Base-by-base conservation (phyloP, 257 asterid species). In the Scutellaria minor region DNA sequence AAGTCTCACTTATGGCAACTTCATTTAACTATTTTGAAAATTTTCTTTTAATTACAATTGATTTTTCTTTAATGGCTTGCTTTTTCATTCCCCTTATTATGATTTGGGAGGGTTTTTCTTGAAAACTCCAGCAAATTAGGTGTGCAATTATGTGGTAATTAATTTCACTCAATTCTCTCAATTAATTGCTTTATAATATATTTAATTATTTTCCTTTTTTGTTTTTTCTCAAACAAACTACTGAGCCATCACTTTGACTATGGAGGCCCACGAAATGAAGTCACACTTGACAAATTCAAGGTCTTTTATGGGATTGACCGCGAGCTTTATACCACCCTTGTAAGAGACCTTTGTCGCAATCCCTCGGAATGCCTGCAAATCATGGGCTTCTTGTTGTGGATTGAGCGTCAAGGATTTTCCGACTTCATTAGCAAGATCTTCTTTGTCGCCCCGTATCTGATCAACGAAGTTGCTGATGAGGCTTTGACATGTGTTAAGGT, bases 311-410 rank as follows among this genome's bases (percentile, higher is more conserved):
- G 77, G n/a, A 77, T 85, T 51, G 93, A 88, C 63, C 77, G 88
- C 13, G 42, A 46, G 6, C 80, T 90, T 40, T 90, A 78, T 71
- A 64, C 70, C 14, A 35, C 85, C 66, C 91, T 90, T 35, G 88
- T 79, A 5, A 15, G 58, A 9, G 84, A 82, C 15, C 87, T 90
- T 4, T 45, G 68, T 48, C 88, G 90, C 50, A 81, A 88, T 68
- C 93, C 90, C 18, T 24, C 64, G 1, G 92, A 84, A 56, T 74
- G 83, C 13, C 60, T 87, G 15, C 90, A 80, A 48, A 60, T 80
- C 39, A 51, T 91, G 83, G 88, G 86, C 58, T 63, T 89, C 2
- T 87, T 91, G 92, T 52, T 89, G 40, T 89, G 90, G 88, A 27
- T 89, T 13, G 96, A 91, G 74, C 77, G 75, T 9, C 7, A 31